A percentile compares a stretch with the other conserved stretches of the same genome.
These are phyloP conservation scores for Nitzschia sp. DNA, from an alignment of 108 stramenopile species.

Conservation along the genomic window DNA sequence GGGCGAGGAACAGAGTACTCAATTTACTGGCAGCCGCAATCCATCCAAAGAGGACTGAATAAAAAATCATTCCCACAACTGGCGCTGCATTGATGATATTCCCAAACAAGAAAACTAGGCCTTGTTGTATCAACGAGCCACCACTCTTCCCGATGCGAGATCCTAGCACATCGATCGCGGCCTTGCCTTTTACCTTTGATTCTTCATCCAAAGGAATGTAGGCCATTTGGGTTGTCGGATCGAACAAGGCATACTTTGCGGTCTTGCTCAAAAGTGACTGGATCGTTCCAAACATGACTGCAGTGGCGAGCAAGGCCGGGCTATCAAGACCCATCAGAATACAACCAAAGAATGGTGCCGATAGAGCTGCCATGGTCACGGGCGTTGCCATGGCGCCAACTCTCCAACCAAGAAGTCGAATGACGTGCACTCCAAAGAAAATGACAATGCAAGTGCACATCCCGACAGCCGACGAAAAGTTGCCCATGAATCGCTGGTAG, in stretches of 20 bases:
- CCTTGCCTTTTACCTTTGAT: conserved; percentile 94
- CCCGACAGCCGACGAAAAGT: conserved; percentile 85
- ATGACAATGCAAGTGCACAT: conserved; percentile 90
- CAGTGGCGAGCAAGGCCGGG: conserved; percentile 56
- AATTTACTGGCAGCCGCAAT: conserved; percentile 75
- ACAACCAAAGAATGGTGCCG: conserved; percentile 88
- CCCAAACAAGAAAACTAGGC: conserved; percentile 89
- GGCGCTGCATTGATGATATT: conserved; percentile 90
- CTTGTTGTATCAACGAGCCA: conserved; percentile 92
- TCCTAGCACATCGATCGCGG: conserved; percentile 95
- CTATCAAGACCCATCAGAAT: conserved; percentile 82
- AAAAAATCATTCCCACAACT: conserved; percentile 80
- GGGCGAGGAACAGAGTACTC: conserved; percentile 52
- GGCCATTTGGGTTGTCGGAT: conserved; percentile 89
- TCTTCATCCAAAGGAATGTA: conserved; percentile 97
- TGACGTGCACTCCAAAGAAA: conserved; percentile 90
- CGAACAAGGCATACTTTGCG: conserved; percentile 89
- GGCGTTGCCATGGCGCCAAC: conserved; percentile 95
- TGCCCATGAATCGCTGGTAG: conserved; percentile 95
- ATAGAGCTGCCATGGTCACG: conserved; percentile 81
- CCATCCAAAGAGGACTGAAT: conserved; percentile 79
- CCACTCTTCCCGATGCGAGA: conserved; percentile 94
- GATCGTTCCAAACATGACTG: conserved; percentile 87
- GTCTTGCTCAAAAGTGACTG: conserved; percentile 92
- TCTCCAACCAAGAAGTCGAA: conserved; percentile 90